phyloP scores from a whole-genome alignment of 139 green algal genomes.

The Helicosporidium sp. region DNA sequence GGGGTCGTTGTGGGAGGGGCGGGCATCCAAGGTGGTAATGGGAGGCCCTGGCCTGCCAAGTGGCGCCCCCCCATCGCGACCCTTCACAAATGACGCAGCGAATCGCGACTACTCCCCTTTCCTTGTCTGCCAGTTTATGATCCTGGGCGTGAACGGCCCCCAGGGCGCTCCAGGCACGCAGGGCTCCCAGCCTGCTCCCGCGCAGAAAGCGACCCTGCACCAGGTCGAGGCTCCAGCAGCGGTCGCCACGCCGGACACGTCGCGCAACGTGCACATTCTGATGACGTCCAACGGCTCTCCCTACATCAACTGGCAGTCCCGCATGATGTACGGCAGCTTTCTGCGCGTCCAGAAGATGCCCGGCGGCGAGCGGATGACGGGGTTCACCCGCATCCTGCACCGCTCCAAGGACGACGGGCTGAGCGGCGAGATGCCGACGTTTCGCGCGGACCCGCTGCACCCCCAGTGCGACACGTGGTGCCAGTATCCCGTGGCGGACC shows the following conservation, averaged over 20 bases:
- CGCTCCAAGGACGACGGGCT: slow-evolving; percentile 28
- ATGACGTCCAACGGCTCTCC: slow-evolving; percentile 52
- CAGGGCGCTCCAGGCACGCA: not conserved
- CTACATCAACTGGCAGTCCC: slow-evolving; percentile 48
- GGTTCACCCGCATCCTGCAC: slow-evolving; percentile 67
- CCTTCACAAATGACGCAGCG: too few relatives aligned
- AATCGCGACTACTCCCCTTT: too few relatives aligned
- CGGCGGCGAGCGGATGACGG: slow-evolving; percentile 44
- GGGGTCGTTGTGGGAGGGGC: too few relatives aligned
- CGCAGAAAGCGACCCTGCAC: not conserved
- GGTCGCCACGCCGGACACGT: too few relatives aligned
- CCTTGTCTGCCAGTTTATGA: too few relatives aligned
- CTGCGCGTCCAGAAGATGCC: slow-evolving; percentile 42
- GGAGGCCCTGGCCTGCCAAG: too few relatives aligned
- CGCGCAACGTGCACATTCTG: slow-evolving; percentile 45
- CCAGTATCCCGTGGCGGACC: slow-evolving; percentile 60
- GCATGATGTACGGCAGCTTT: slow-evolving; percentile 47
- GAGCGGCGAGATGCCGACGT: slow-evolving; percentile 34
- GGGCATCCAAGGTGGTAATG: too few relatives aligned
- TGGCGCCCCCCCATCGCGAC: too few relatives aligned
- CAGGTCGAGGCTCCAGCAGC: not conserved
- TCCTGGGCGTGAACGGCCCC: not conserved
- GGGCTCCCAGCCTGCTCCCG: not conserved
- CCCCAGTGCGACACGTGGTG: slow-evolving; percentile 40
- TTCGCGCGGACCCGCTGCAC: slow-evolving; percentile 29